phyloP scores from a whole-genome alignment of 805 yeast species.

The Starmerella sirachaensis region DNA sequence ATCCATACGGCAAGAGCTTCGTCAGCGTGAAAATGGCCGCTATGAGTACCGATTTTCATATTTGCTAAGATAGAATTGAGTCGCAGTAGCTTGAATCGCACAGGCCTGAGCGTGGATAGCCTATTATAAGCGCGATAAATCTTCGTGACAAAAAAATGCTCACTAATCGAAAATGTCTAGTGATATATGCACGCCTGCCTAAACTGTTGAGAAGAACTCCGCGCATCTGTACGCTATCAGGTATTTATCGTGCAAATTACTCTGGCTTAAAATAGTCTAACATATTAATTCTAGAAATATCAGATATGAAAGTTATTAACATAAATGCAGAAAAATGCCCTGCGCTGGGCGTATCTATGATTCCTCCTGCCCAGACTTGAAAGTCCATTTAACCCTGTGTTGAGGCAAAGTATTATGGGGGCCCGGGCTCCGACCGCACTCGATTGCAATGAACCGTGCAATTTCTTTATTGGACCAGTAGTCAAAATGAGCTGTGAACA shows the following conservation, averaged over 20 bases:
- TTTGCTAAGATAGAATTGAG: slow-evolving; percentile 14
- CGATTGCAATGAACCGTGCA: slow-evolving; percentile 44
- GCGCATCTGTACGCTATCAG: too few relatives aligned
- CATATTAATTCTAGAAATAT: too few relatives aligned
- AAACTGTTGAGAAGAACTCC: too few relatives aligned
- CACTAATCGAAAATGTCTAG: too few relatives aligned
- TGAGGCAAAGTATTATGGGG: slow-evolving; percentile 21
- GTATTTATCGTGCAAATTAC: too few relatives aligned
- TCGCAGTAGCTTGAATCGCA: too few relatives aligned
- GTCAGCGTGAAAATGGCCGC: slow-evolving; percentile 92
- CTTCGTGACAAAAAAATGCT: too few relatives aligned
- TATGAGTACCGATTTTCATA: slow-evolving; percentile 60
- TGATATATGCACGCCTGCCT: too few relatives aligned
- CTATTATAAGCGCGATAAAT: too few relatives aligned
- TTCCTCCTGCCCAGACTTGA: not conserved
- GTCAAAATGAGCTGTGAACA: slow-evolving; percentile 78
- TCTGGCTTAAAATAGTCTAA: too few relatives aligned
- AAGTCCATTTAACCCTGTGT: slow-evolving; percentile 16
- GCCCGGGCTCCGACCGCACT: slow-evolving; percentile 28
- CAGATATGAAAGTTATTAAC: not conserved
- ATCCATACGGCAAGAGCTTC: slow-evolving; percentile 88
- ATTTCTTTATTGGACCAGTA: slow-evolving; percentile 81
- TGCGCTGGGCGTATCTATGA: not conserved
- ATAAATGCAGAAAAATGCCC: not conserved
- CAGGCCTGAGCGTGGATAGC: too few relatives aligned